Base-by-base conservation (phyloP, 352 stramenopile genomes). In the Globisporangium sylvaticum region DNA sequence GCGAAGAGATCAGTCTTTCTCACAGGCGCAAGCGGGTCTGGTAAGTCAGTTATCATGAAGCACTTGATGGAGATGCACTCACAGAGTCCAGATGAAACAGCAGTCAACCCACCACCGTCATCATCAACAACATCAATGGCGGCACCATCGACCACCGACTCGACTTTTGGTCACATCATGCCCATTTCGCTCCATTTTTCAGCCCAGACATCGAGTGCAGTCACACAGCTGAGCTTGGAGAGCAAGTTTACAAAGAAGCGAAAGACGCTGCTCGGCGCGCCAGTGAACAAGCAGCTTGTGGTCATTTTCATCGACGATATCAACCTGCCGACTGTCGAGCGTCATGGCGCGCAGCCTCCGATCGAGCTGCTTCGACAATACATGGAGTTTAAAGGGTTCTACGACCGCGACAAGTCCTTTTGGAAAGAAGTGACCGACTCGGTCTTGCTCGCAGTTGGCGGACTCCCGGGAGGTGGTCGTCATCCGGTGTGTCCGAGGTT, bases 261-360 rank as follows among this genome's bases (percentile, higher is more conserved):
- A 15, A 97, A 97, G 69, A 98, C 91, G 1, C 65, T 97, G 22
- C 79, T 98, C 0, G 94, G 94, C 39, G 83, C 94, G 4, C 92
- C 94, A 0, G 76, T 82, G 4, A 83, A 87, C 58, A 86, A 81
- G 12, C 81, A 83, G 20, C 65, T 89, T 29, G 80, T 96, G 2
- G 78, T 97, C 12, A 71, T 90, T 42, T 92, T 96, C 56, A 81
- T 98, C 24, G 94, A 98, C 69, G 94, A 98, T 69, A 66, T 98
- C 22, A 98, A 98, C 67, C 94, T 98, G 76, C 91, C 94, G 0
- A 83, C 67, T 9, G 67, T 74, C 1, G 93, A 98, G 54, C 75
- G 74, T 8, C 81, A 88, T 55, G 84, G 88, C 0, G 86, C 83
- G 0, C 88, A 95, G 32, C 88, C 88, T 8, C 81, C 86, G 24